Evolutionary conservation across 139 green algal genomes (phyloP), one percentile per base, ranked within the genome.

Genomic region (Pleodorina starrii): DNA sequence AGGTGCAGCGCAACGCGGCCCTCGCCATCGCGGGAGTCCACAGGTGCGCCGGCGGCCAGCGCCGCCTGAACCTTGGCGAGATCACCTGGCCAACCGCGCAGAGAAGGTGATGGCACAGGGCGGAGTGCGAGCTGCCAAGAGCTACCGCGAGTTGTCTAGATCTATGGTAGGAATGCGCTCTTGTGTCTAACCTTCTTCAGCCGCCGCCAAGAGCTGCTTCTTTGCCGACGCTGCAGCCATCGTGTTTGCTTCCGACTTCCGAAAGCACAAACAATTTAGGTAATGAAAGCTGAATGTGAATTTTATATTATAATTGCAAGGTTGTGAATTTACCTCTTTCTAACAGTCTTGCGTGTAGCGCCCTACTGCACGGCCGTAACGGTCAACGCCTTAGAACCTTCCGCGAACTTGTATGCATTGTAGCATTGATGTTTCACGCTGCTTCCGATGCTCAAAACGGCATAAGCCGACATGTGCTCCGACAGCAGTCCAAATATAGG

Each of bases 1-100:
- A 89, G 50, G 35, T 82, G 69, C 46, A 89, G 84, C 69, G 84
- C 84, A 1, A 68, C 21, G 38, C 69, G 50, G 50, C 84, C 84
- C 9, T 89, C 69, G 36, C 27, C 36, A 32, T 89, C 69, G 36
- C 84, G 68, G 5, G 50, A 68, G 35, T 89, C 82, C 43, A 57
- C n/a, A 0, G 66, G 63, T 0, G 43, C 82, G 5, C 82, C 82
- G 2, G 63, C 82, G 3, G 44, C 63, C 32, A 88, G 46, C 38
- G 82, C 63, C 11, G n/a, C 19, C 7, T 60, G 66, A 5, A 88
- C 42, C 17, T 42, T 60, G 14, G 29, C 23, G 2, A 78, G 59
- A 59, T 78, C 29, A 42, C 81, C 81, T 87, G 43, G 14, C 12
- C n/a, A n/a, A n/a, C n/a, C n/a, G n/a, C n/a, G n/a, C n/a, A n/a